Evolutionary conservation across 768 basidiomycete species (phyloP), one percentile per base, ranked within the genome.

Genomic region (Trametes maxima): DNA sequence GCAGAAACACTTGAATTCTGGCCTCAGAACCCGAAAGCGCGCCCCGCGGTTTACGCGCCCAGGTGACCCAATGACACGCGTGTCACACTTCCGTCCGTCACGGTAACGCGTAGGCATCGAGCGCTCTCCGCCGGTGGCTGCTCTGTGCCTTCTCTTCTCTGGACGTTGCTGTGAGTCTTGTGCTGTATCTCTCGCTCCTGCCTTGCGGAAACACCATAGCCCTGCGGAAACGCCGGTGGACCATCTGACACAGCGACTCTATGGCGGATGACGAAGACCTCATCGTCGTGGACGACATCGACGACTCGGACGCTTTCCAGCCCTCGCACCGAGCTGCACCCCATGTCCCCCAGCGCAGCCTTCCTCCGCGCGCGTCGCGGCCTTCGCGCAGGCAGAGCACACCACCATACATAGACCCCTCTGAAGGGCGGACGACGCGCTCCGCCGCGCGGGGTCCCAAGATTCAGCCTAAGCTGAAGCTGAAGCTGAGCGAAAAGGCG

Each of bases 401-500:
- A 0, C 68, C 67, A 12, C 54, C 64, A 6, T 64, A 59, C 46
- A 53, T 67, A 36, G 69, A 70, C 44, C 60, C 64, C 52, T 56
- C 62, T 0, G 71, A 67, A 44, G 63, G 60, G 10, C 65, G 72
- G 19, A 64, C 66, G 16, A 72, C 71, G 43, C 65, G 71, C 35
- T 67, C 66, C 17, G 58, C 70, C 16, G 56, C 66, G 28, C 64
- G 57, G 16, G 63, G 65, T n/a, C 50, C 65, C 14, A 67, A 66
- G 65, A 54, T 65, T 6, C 69, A 69, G 66, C 90, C 92, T 6
- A 95, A 93, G 73, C 82, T 95, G 37, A 95, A 94, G 72, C 84
- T 95, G 53, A 94, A 94, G 76, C 76, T 95, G 68, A 89, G 90
- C 72, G 92, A 92, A 60, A 91, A 90, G 68, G 85, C 89, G 3